phyloP scores from a whole-genome alignment of 345 rosid species.

The Abelmoschus esculentus region DNA sequence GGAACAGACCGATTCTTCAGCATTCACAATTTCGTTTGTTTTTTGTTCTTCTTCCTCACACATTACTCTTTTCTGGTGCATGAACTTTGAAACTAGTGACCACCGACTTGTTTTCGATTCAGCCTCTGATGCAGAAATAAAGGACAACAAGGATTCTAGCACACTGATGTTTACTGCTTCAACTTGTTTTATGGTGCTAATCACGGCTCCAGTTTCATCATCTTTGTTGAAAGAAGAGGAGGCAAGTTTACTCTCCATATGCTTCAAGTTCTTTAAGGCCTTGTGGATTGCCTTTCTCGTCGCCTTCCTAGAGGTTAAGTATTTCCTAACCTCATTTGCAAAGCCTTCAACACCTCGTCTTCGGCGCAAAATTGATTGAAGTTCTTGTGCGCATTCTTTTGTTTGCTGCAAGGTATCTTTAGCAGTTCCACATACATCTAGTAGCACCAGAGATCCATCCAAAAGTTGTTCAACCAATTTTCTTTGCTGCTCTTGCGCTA shows the following conservation, averaged over 20 bases:
- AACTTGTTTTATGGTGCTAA: slow-evolving; percentile 21
- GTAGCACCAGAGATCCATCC: slow-evolving; percentile 13
- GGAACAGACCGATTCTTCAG: slow-evolving; percentile 21
- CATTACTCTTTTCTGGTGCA: slow-evolving; percentile 21
- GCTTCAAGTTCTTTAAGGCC: slow-evolving; percentile 25
- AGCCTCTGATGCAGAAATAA: slow-evolving; percentile 24
- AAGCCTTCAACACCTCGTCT: slow-evolving; percentile 6
- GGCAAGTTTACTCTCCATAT: slow-evolving; percentile 9
- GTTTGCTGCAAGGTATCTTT: slow-evolving; percentile 14
- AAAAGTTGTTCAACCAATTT: not conserved
- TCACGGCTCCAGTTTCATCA: not conserved
- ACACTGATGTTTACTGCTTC: slow-evolving; percentile 15
- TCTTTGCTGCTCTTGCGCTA: not conserved
- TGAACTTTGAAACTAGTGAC: slow-evolving; percentile 31
- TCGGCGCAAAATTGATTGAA: slow-evolving; percentile 13
- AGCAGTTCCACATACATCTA: slow-evolving; percentile 9
- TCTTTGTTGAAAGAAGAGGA: not conserved
- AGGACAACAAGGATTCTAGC: slow-evolving; percentile 30
- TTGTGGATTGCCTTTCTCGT: slow-evolving; percentile 35
- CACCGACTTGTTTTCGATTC: slow-evolving; percentile 18
- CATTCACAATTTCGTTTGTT: slow-evolving; percentile 24
- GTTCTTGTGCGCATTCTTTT: slow-evolving; percentile 7
- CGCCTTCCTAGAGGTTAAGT: slow-evolving; percentile 33
- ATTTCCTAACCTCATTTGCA: slow-evolving; percentile 22
- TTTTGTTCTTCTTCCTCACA: slow-evolving; percentile 13